Base-by-base conservation (phyloP, 2,329 filamentous ascomycete genomes). In the Scytalidium lignicola region DNA sequence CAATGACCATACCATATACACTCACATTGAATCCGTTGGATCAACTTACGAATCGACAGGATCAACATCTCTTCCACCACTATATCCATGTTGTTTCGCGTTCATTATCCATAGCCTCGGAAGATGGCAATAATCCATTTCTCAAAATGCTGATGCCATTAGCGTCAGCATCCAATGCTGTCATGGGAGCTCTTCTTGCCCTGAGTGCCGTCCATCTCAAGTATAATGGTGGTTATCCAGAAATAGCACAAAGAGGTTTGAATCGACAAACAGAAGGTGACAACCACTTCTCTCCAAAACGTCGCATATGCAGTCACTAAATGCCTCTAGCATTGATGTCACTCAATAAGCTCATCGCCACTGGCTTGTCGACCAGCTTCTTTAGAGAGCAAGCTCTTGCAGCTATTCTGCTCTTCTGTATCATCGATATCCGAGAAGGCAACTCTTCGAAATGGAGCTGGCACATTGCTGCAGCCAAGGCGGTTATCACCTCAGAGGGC, bases 361-460 rank as follows among this genome's bases (percentile, higher is more conserved):
- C 32, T 37, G 32, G 32, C 15, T n/a, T 37, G 15, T 7, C 4
- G 4, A 12, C 32, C 32, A 18, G 20, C 22, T 23, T 47, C 21
- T 19, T 18, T 32, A 26, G 32, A 13, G 37, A 47, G 22, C 20
- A 47, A 28, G 41, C 45, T 26, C 37, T 47, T 7, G 45, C 45
- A 13, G 20, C 45, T 12, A 37, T 47, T 22, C 45, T 47, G 3
- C 45, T 47, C 29, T 41, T 47, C 3, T 47, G 45, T 9, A 41
- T 47, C 10, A 28, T 47, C 21, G 45, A 47, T 19, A 47, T 47
- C 6, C 17, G 32, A 22, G 45, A 47, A 2, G 77, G 74, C 0
- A 67, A 68, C 2, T 62, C 71, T 45, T 70, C 75, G 45, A 74
- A 77, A 54, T 67, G 73, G 12, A 74, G 72, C 0, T 75, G 71